Evolutionary conservation across 2,329 filamentous ascomycete species (phyloP), one percentile per base, ranked within the genome.

Genomic region (Lachnellula arida): DNA sequence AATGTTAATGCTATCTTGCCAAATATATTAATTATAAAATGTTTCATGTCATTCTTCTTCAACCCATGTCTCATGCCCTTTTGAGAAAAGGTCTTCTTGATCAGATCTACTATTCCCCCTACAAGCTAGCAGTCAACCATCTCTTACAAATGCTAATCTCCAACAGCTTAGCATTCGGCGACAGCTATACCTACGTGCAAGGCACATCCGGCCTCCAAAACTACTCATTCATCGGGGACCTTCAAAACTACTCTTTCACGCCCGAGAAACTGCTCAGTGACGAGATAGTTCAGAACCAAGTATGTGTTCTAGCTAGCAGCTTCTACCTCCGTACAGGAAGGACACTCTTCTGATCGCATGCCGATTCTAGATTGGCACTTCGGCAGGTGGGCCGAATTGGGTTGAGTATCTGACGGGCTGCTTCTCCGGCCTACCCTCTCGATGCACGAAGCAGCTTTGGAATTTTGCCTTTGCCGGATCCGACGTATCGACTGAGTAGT

Each of bases 401-500:
- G 72, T 80, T 5, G 77, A 82, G 61, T 77, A 73, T 53, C 68
- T 82, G 22, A 82, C 80, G 6, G 66, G 69, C 1, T 82, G 80
- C 62, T 78, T 75, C n/a, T 65, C 71, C 14, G 76, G 77, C 7
- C 63, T 75, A 3, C 78, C 78, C 2, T 64, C 66, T 25, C 67
- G 68, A 19, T 81, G 80, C 62, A 59, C 71, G 9, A 71, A 68
- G 11, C 76, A 81, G 51, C 70, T 82, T 0, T 82, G 79, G 79
- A 75, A 81, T 54, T 82, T 82, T 61, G 79, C 79, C 0, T 82
- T 81, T 57, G 79, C 76, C 1, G 80, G 80, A 2, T 73, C 77
- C 0, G 77, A 81, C 54, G 74, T 80, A 17, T 75, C 75, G 6
- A 69, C 69, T 8, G 66, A 72, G 54, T 73, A 71, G 72, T 74